These are phyloP conservation scores for Trametes cinnabarina DNA, from an alignment of 768 basidiomycete genomes.

Conservation along the genomic window DNA sequence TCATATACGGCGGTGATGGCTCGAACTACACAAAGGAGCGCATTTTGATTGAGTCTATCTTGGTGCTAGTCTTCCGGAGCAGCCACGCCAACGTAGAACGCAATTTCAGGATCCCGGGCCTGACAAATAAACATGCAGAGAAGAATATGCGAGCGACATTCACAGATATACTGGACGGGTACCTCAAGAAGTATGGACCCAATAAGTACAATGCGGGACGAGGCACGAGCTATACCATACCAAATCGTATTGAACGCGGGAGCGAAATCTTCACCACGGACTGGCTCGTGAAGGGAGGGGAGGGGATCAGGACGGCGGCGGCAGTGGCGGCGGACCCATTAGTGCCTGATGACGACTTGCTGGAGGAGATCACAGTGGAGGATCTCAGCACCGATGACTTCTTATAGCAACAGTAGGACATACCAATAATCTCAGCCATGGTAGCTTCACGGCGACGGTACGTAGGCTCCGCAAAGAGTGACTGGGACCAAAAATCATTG, in stretches of 20 bases:
- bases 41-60: conserved; percentile 35
- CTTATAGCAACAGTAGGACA: background rate
- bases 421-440: background rate
- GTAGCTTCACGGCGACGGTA: no score
- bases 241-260: background rate
- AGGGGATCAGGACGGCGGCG: background rate
- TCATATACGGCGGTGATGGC: conserved; percentile 34
- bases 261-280: background rate
- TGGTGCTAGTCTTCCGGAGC: conserved; percentile 36
- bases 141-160: conserved; percentile 6
- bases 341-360: background rate
- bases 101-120: background rate
- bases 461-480: no score
- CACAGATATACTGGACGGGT: background rate
- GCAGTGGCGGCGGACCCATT: background rate
- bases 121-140: background rate
- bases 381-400: background rate
- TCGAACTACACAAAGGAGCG: conserved; percentile 34
- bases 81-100: conserved; percentile 5
- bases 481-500: no score
- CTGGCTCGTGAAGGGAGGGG: background rate
- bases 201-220: background rate
- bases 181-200: background rate
- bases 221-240: background rate
- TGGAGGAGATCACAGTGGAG: background rate